Evolutionary conservation across 768 basidiomycete genomes (phyloP).

Genomic region (Boletus huronensis): DNA sequence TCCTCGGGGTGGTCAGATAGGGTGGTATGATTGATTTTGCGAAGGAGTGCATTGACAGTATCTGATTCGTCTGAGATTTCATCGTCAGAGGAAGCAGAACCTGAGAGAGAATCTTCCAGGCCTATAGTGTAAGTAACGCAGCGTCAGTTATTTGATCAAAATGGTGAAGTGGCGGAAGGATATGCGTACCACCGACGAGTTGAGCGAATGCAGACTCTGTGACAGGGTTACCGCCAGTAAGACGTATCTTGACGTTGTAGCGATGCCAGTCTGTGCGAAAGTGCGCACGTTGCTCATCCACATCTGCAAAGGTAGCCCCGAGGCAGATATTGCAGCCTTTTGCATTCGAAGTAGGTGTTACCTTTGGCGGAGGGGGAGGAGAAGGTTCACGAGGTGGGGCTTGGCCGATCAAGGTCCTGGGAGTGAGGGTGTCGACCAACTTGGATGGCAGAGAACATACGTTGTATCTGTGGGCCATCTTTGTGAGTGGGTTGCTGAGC

Average conservation of each 20-base stretch:
- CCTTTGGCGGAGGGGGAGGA: slow-evolving; percentile 34
- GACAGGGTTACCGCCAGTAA: slow-evolving; percentile 60
- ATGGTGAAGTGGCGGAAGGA: not conserved
- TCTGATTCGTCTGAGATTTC: slow-evolving; percentile 58
- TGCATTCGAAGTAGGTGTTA: slow-evolving; percentile 25
- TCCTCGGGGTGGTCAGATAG: slow-evolving; percentile 47
- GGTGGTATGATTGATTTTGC: slow-evolving; percentile 49
- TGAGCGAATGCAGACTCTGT: slow-evolving; percentile 69
- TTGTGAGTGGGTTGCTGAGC: not conserved
- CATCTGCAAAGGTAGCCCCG: slow-evolving; percentile 62
- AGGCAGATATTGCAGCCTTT: slow-evolving; percentile 72
- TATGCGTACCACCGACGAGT: slow-evolving; percentile 71
- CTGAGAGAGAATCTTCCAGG: slow-evolving; percentile 87
- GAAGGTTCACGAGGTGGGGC: slow-evolving; percentile 31
- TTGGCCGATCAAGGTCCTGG: slow-evolving; percentile 55
- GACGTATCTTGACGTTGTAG: slow-evolving; percentile 87
- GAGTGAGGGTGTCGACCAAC: slow-evolving; percentile 66
- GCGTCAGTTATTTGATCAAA: not conserved
- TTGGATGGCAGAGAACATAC: slow-evolving; percentile 70
- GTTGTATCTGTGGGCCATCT: slow-evolving; percentile 45
- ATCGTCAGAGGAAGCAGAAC: slow-evolving; percentile 73
- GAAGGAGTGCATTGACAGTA: slow-evolving; percentile 63
- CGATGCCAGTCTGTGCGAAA: slow-evolving; percentile 97
- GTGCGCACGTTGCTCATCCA: slow-evolving; percentile 82
- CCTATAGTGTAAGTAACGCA: slow-evolving; percentile 34